Evolutionary conservation across 805 yeast species (phyloP), one percentile per base, ranked within the genome.

Genomic region (Yarrowia sp.): DNA sequence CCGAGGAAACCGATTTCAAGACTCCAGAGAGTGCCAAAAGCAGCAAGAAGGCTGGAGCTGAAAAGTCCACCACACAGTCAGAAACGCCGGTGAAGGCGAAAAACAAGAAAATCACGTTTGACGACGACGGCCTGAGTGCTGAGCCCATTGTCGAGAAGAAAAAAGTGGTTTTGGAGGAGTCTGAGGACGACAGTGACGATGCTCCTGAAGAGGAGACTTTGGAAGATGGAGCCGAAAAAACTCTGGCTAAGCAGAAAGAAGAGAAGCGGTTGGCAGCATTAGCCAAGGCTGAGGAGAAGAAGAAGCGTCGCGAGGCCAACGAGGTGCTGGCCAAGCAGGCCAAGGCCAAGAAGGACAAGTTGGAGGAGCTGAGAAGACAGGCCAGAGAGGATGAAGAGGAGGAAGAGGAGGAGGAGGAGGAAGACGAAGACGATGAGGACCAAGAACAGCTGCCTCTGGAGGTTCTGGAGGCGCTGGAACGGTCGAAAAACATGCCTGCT

Each of bases 151-250:
- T 58, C 16, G 51, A 58, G 63, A 40, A 43, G 41, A 58, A 58
- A 30, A 58, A 41, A 12, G 30, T 10, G 5, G 32, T 41, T 16
- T 16, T 32, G 41, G 51, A 58, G 32, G 63, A 30, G 30, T 19
- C 26, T 14, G 66, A 62, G 17, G 48, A 49, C 58, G 73, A 69
- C 41, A 56, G 64, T 44, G 78, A 75, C 66, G 75, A 71, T 51
- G 78, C 78, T 3, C 78, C 78, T 14, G 78, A 75, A 48, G 78
- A 75, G 63, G 74, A 72, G 46, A 66, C 70, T 10, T 67, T 73
- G 52, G 43, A 59, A 21, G 69, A 64, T 9, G 67, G 75, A 1
- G 67, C 69, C 14, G 59, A 61, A 26, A 40, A 65, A 21, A 46
- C 63, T 10, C 32, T 49, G 54, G 46, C 36, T 24, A 36, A 65